These are phyloP conservation scores for Trifolium repens DNA, from an alignment of 306 rosid genomes.

Conservation along the genomic window DNA sequence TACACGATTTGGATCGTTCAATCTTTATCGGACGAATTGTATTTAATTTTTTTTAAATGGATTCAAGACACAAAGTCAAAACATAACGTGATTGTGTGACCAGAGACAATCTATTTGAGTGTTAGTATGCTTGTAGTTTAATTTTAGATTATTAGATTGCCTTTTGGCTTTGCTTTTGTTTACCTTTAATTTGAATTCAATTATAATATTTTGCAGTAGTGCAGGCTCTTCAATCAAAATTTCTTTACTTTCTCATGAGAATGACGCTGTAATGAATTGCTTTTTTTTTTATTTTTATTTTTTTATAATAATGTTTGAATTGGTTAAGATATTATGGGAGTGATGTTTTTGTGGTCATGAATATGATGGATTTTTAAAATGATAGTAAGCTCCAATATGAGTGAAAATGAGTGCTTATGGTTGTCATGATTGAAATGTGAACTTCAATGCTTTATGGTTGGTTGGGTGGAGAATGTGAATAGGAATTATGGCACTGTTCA, in stretches of 20 bases:
- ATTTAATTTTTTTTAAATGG: neutral
- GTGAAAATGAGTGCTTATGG: slow-evolving; percentile 49
- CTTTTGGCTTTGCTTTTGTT: slow-evolving; percentile 34
- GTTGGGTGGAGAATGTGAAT: slow-evolving; percentile 47
- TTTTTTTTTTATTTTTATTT: neutral
- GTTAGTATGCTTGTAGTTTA: slow-evolving; percentile 37
- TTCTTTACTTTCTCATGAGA: slow-evolving; percentile 43
- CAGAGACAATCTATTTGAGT: neutral
- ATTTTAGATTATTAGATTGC: slow-evolving; percentile 30
- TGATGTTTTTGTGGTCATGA: slow-evolving; percentile 37
- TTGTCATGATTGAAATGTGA: slow-evolving; percentile 79
- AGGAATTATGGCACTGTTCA: slow-evolving; percentile 51
- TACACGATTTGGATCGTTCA: neutral
- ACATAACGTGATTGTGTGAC: neutral
- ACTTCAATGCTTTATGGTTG: slow-evolving; percentile 56
- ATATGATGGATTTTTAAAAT: slow-evolving; percentile 37
- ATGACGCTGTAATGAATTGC: slow-evolving; percentile 33
- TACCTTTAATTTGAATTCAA: slow-evolving; percentile 55
- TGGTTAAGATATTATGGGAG: slow-evolving; percentile 9
- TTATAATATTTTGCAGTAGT: slow-evolving; percentile 44
- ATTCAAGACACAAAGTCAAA: neutral
- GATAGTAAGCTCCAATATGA: slow-evolving; percentile 31
- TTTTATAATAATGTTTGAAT: slow-evolving; percentile 46
- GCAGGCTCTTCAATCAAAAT: slow-evolving; percentile 48
- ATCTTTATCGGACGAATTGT: neutral